Base-by-base conservation (phyloP, 257 asterid species). In the Lithospermum erythrorhizon region DNA sequence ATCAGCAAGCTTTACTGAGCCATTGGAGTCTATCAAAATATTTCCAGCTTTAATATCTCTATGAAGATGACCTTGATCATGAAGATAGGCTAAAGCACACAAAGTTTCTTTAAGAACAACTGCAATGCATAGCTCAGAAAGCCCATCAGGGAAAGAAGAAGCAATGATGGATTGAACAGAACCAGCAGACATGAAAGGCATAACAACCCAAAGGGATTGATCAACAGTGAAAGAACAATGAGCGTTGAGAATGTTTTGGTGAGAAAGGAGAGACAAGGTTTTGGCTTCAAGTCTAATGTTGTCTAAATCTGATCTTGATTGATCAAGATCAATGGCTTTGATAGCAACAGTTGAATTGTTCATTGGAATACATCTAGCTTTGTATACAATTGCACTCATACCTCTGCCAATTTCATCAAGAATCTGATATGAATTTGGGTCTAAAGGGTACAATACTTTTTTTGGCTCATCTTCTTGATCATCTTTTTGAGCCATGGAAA, bases 181-280 rank as follows among this genome's bases (percentile, higher is more conserved):
- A 24, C 95, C 95, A 2, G 82, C 81, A 3, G 94, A 87, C 91
- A 89, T 84, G 84, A 86, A 86, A 1, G 95, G 95, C 95, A 89
- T 89, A 41, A 89, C 85, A 52, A 89, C 94, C 97, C 97, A 89
- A 5, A 89, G 91, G 23, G 62, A 74, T 69, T 66, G 74, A 24
- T 73, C 74, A 1, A 86, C 95, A 0, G 87, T 78, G 82, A 89
- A 89, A 56, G 89, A 81, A 59, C 97, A 87, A 62, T 89, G 93
- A 30, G 94, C 94, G 30, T 68, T 68, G 71, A 87, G 91, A 72
- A 89, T 89, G 64, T 86, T 89, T 3, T 93, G 97, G 68, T 89
- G 97, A 67, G 76, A 67, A 55, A 89, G 90, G 21, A 87, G 93
- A 9, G 87, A 74, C 77, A 86, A 76, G 1, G 72, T 78, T 73